Percentiles rank a stretch among this genome's conserved stretches.
These are phyloP conservation scores for Rhodofomes roseus DNA, from an alignment of 1,284 basidiomycete species.

Conservation along the genomic window DNA sequence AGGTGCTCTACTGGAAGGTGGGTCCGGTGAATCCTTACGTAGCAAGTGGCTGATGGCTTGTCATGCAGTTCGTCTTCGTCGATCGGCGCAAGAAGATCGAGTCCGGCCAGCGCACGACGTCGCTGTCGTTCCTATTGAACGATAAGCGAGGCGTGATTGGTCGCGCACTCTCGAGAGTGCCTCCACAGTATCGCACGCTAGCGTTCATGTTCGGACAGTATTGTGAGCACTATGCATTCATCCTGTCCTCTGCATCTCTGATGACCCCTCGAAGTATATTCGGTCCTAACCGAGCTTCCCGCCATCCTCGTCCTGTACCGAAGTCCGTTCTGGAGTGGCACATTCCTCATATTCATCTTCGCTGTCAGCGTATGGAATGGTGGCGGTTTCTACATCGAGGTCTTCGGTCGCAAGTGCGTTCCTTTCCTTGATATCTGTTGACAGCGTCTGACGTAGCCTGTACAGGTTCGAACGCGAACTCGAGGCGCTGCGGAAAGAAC, in stretches of 20 bases:
- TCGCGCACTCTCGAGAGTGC: constrained; percentile 56
- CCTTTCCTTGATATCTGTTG: constrained; percentile 4
- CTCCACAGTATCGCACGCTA: constrained; percentile 58
- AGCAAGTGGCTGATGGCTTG: background rate
- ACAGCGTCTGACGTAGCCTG: constrained; percentile 23
- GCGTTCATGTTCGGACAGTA: constrained; percentile 87
- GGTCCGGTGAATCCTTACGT: constrained; percentile 4
- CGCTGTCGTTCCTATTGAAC: constrained; percentile 81
- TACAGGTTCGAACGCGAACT: constrained; percentile 85
- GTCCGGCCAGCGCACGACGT: constrained; percentile 83
- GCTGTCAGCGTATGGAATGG: constrained; percentile 84
- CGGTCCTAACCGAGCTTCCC: constrained; percentile 82
- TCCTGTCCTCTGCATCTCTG: background rate
- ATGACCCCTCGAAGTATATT: constrained; percentile 58
- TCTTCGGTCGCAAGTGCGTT: constrained; percentile 88
- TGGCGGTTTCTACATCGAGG: constrained; percentile 88
- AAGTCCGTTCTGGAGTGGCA: constrained; percentile 68
- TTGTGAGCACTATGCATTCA: constrained; percentile 40
- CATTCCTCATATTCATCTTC: constrained; percentile 78
- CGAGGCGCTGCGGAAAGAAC: constrained; percentile 82
- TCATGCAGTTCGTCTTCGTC: constrained; percentile 71
- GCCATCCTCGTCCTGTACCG: constrained; percentile 81
- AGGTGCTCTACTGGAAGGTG: constrained; percentile 87
- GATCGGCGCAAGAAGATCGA: constrained; percentile 83
- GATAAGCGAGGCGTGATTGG: constrained; percentile 85